phyloP scores from a whole-genome alignment of 2,329 filamentous ascomycete genomes.

The Scytalidium lignicola region DNA sequence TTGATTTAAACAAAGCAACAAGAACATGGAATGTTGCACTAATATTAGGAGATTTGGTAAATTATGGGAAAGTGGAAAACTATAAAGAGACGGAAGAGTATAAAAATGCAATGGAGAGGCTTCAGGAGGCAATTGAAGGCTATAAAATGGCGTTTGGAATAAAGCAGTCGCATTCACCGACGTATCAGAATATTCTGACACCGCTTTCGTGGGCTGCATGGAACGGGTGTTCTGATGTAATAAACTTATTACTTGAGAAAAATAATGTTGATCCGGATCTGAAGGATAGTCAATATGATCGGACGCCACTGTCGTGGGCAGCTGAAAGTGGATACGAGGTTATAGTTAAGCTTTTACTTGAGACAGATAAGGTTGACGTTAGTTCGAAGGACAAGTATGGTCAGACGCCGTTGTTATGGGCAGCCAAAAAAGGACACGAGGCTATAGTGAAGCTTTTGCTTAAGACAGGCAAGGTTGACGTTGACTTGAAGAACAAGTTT shows the following conservation, averaged over 20 bases:
- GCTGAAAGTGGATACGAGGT: constrained; percentile 1
- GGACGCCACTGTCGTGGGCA: constrained; percentile 6
- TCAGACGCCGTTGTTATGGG: not conserved
- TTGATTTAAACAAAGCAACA: not conserved
- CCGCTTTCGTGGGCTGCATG: constrained; percentile 4
- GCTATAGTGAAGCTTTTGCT: not conserved
- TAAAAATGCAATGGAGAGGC: not conserved
- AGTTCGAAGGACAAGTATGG: not conserved
- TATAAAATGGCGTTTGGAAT: constrained; percentile 4
- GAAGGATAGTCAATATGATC: constrained; percentile 7
- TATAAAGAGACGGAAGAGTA: constrained; percentile 2
- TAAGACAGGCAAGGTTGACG: not conserved
- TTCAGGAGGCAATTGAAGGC: constrained; percentile 11
- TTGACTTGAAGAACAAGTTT: not conserved
- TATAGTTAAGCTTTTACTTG: constrained; percentile 4
- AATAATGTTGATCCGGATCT: constrained; percentile 5
- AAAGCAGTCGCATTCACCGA: not conserved
- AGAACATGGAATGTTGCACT: constrained; percentile 6
- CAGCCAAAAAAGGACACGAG: not conserved
- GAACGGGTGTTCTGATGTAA: constrained; percentile 25
- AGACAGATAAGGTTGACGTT: constrained; percentile 2
- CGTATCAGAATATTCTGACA: not conserved
- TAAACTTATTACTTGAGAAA: constrained; percentile 11
- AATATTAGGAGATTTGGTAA: constrained; percentile 28
- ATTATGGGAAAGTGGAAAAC: no score